Conservation (phyloP, 2,329 filamentous ascomycete species). For the Piedraia hortae region DNA sequence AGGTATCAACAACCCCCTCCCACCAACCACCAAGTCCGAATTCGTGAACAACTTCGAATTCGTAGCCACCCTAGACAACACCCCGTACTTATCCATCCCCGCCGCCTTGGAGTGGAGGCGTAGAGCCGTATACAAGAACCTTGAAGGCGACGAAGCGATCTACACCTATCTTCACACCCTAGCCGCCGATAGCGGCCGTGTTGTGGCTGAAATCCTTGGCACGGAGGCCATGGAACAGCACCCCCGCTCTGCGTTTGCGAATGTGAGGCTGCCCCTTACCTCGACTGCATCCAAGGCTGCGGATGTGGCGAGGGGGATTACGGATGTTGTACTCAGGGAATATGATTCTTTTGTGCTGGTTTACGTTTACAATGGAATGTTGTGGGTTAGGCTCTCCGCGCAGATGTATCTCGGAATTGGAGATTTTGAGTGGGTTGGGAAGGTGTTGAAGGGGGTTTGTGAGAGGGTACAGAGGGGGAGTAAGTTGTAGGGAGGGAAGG, state of each 20-base stretch:
- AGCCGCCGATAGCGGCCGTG: slow-evolving; percentile 32
- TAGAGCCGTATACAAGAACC: slow-evolving; percentile 13
- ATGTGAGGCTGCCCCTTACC: slow-evolving; percentile 41
- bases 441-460: slow-evolving; percentile 29
- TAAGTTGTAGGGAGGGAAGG: too few relatives aligned
- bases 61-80: slow-evolving; percentile 45
- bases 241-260: slow-evolving; percentile 14
- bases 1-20: slow-evolving; percentile 14
- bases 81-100: slow-evolving; percentile 42
- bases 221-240: slow-evolving; percentile 46
- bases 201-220: slow-evolving; percentile 33
- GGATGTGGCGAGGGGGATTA: slow-evolving; percentile 17
- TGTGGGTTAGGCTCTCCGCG: slow-evolving; percentile 49
- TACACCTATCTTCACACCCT: slow-evolving; percentile 33
- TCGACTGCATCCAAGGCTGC: slow-evolving; percentile 10
- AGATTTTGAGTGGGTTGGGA: slow-evolving; percentile 48
- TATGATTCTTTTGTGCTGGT: slow-evolving; percentile 50
- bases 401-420: slow-evolving; percentile 60
- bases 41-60: slow-evolving; percentile 53
- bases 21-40: slow-evolving; percentile 21
- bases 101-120: slow-evolving; percentile 44
- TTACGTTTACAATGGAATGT: slow-evolving; percentile 29
- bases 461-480: too few relatives aligned
- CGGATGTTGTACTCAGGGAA: slow-evolving; percentile 17
- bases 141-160: slow-evolving; percentile 36